A percentile compares a stretch with the other conserved stretches of the same genome.
Conservation (phyloP, 1,284 basidiomycete species). For the Malassezia equina region DNA sequence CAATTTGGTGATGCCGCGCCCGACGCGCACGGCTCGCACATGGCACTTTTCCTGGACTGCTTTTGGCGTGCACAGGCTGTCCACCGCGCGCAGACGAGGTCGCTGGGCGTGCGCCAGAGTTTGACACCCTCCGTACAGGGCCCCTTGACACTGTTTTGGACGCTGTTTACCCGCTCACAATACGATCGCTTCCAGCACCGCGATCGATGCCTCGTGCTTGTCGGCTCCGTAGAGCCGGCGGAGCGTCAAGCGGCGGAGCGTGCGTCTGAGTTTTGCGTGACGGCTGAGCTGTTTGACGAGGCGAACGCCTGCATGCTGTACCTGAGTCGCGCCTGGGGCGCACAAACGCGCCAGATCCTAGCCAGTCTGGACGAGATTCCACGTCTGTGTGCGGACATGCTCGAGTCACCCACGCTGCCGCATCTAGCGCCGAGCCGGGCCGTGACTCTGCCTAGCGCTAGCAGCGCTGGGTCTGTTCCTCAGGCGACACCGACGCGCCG, state of each 20-base stretch:
- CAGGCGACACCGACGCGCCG: conserved; percentile 4
- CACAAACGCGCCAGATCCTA: background rate
- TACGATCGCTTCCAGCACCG: conserved; percentile 5
- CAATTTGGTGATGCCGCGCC: conserved; percentile 73
- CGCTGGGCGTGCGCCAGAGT: conserved; percentile 28
- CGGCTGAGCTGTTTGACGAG: conserved; percentile 1
- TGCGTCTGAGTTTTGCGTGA: background rate
- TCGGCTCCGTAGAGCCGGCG: background rate
- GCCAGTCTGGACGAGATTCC: background rate
- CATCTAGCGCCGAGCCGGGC: background rate
- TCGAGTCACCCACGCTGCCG: conserved; percentile 1
- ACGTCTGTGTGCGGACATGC: conserved; percentile 10
- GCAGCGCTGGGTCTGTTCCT: background rate
- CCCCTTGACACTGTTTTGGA: conserved; percentile 8
- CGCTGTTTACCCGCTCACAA: conserved; percentile 8
- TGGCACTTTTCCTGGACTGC: conserved; percentile 40
- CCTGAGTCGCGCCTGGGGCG: conserved; percentile 2
- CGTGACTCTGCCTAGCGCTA: background rate
- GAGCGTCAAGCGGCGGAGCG: background rate
- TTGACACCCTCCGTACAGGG: conserved; percentile 19
- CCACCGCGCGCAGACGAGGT: conserved; percentile 23
- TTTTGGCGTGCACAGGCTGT: conserved; percentile 43
- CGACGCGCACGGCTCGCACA: conserved; percentile 50
- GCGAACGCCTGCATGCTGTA: background rate
- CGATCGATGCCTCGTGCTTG: background rate